Evolutionary conservation across 2,329 filamentous ascomycete species (phyloP).

Genomic region (Onygenales sp.): DNA sequence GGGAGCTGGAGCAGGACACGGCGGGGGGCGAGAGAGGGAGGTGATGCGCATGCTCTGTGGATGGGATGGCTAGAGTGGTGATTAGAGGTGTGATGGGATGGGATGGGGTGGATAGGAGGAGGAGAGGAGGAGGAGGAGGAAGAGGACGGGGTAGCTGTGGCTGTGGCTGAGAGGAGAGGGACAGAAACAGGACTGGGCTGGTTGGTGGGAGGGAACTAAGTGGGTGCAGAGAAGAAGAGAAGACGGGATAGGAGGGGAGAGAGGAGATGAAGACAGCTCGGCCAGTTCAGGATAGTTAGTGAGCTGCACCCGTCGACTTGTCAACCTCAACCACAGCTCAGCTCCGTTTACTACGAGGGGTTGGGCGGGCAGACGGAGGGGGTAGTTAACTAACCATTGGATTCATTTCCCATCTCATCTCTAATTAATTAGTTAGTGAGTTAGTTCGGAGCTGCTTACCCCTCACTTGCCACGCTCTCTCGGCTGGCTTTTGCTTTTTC

Average conservation of each 20-base stretch:
- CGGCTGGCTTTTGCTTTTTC: too few relatives aligned
- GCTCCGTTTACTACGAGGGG: too few relatives aligned
- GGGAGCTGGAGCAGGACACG: neutral
- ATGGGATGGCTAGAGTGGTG: neutral
- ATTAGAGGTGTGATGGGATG: neutral
- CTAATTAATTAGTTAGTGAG: too few relatives aligned
- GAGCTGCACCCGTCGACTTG: too few relatives aligned
- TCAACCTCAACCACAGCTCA: too few relatives aligned
- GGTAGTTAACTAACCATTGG: too few relatives aligned
- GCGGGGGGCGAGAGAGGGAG: neutral
- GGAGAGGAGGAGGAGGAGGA: conserved; percentile 12
- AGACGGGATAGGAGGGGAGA: neutral
- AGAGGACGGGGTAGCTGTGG: conserved; percentile 12
- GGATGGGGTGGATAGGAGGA: conserved; percentile 14
- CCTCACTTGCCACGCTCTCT: too few relatives aligned
- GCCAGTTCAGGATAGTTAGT: too few relatives aligned
- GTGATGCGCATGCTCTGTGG: neutral
- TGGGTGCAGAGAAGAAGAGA: neutral
- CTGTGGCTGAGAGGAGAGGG: conserved; percentile 9
- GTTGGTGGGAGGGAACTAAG: neutral
- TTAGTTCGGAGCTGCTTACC: too few relatives aligned
- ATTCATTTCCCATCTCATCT: too few relatives aligned
- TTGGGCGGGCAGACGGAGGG: too few relatives aligned
- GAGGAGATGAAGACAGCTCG: neutral
- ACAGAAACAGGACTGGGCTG: neutral